A percentile compares a stretch with the other conserved stretches of the same genome.
Evolutionary conservation across 176 grass and related monocot species (phyloP).

Genomic region (Neostapfia colusana): DNA sequence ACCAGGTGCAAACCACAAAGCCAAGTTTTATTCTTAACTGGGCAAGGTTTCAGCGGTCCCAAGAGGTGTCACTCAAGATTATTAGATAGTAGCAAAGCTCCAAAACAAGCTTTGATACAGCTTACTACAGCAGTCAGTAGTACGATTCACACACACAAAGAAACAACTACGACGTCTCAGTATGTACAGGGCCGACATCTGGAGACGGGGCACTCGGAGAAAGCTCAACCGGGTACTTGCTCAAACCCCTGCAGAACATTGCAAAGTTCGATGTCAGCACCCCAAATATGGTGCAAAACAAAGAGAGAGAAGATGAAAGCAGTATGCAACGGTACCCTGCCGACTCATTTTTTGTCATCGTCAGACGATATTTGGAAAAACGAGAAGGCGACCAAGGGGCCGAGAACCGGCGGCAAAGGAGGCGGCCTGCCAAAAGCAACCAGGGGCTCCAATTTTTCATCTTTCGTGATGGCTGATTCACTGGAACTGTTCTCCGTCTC

Average conservation of each 20-base stretch:
- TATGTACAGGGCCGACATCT: conserved; percentile 18
- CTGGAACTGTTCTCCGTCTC: conserved; percentile 33
- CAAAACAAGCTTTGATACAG: background rate
- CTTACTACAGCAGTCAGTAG: background rate
- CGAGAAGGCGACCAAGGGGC: conserved; percentile 47
- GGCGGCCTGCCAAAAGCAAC: conserved; percentile 62
- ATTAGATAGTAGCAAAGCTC: background rate
- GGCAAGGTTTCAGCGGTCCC: background rate
- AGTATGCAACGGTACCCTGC: background rate
- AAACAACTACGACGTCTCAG: background rate
- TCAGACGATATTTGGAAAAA: conserved; percentile 55
- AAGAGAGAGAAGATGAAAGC: background rate
- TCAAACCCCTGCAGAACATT: conserved; percentile 12
- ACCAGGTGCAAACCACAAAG: background rate
- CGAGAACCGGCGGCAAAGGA: conserved; percentile 64
- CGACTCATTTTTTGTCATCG: conserved; percentile 58
- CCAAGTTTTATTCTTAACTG: background rate
- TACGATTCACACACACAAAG: background rate
- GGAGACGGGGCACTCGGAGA: background rate
- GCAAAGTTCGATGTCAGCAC: background rate
- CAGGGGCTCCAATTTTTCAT: conserved; percentile 49
- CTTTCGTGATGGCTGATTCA: conserved; percentile 18
- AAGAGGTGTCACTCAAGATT: background rate
- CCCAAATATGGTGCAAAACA: background rate
- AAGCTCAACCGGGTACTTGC: background rate